phyloP scores from a whole-genome alignment of 805 yeast species.

The Teunomyces pallodes region DNA sequence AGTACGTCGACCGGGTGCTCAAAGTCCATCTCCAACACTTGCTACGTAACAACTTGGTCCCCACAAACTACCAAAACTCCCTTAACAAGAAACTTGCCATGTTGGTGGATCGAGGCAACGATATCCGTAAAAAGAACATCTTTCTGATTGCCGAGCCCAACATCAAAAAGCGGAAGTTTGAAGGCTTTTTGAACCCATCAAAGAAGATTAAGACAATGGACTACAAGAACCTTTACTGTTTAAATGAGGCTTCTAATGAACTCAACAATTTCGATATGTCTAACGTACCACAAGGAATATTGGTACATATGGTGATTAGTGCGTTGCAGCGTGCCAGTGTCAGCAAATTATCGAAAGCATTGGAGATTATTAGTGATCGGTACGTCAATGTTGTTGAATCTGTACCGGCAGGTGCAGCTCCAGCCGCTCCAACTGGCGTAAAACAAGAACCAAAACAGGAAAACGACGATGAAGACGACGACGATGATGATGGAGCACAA shows the following conservation, averaged over 20 bases:
- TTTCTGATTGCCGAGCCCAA: conserved; percentile 28
- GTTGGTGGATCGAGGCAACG: conserved; percentile 39
- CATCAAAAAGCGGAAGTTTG: conserved; percentile 38
- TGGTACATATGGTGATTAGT: conserved; percentile 61
- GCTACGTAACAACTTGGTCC: conserved; percentile 33
- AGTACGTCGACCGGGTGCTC: conserved; percentile 62
- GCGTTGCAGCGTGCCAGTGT: conserved; percentile 60
- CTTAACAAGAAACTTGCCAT: conserved; percentile 26
- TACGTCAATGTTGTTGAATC: conserved; percentile 44
- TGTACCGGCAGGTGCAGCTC: conserved; percentile 7
- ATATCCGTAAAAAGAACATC: conserved; percentile 39
- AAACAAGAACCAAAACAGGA: conserved; percentile 7
- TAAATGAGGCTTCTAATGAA: conserved; percentile 60
- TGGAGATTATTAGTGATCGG: conserved; percentile 67
- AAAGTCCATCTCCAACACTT: conserved; percentile 43
- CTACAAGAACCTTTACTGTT: conserved; percentile 64
- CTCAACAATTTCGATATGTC: conserved; percentile 69
- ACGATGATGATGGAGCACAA: conserved; percentile 16
- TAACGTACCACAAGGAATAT: conserved; percentile 59
- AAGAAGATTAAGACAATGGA: conserved; percentile 30
- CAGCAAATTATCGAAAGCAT: conserved; percentile 56
- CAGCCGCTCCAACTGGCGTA: neutral
- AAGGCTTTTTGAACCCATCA: conserved; percentile 37
- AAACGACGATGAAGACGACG: conserved; percentile 13
- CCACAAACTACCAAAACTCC: conserved; percentile 27